These are phyloP conservation scores for Ophiostoma piceae DNA, from an alignment of 2,329 filamentous ascomycete species.

Conservation along the genomic window DNA sequence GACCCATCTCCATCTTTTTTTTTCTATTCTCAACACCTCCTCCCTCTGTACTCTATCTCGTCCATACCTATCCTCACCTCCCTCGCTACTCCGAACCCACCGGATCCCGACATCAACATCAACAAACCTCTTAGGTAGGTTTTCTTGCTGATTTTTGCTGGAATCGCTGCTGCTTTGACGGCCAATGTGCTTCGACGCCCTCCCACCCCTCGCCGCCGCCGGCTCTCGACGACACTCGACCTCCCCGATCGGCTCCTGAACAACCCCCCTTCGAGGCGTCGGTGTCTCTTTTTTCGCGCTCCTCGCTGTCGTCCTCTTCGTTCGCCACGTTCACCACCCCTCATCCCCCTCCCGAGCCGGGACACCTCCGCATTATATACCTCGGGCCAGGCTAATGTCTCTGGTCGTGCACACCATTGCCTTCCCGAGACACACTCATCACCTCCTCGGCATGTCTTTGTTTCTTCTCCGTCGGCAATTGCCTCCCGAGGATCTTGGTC, in stretches of 20 bases:
- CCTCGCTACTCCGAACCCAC: constrained; percentile 21
- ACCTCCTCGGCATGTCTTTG: not conserved
- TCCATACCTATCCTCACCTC: constrained; percentile 17
- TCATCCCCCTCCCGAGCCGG: not conserved
- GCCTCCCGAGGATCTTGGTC: not conserved
- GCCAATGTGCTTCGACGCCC: not conserved
- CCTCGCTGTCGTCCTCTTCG: not conserved
- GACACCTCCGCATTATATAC: not conserved
- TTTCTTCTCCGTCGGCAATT: not conserved
- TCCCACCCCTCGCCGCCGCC: not conserved
- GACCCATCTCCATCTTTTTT: constrained; percentile 22
- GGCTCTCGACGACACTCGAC: constrained; percentile 6
- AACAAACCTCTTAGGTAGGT: constrained; percentile 16
- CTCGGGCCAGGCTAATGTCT: not conserved
- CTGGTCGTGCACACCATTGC: not conserved
- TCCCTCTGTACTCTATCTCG: constrained; percentile 1
- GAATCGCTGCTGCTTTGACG: not conserved
- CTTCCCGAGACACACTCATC: not conserved
- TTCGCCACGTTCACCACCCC: not conserved
- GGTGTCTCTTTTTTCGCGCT: not conserved
- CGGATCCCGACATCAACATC: constrained; percentile 16
- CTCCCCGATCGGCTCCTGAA: not conserved
- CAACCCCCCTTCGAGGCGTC: not conserved
- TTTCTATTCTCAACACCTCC: constrained; percentile 15
- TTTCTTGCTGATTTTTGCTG: not conserved